A percentile compares a stretch with the other conserved stretches of the same genome.
Evolutionary conservation across 2,329 filamentous ascomycete species (phyloP).

Genomic region (Curvularia sp.): DNA sequence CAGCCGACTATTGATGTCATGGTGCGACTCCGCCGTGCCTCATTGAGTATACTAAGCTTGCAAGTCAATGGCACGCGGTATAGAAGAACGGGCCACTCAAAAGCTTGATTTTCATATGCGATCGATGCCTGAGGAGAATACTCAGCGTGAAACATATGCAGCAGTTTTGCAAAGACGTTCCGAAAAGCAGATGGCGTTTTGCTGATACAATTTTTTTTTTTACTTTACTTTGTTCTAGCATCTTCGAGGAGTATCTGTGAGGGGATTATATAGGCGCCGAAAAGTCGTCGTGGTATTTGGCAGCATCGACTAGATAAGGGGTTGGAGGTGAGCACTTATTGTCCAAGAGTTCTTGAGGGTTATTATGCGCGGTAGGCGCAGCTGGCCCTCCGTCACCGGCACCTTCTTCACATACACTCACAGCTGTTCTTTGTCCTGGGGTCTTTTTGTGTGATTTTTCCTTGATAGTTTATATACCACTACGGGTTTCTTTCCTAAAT

Average conservation of each 20-base stretch:
- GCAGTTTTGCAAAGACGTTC: neutral
- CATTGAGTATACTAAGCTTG: neutral
- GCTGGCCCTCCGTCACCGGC: slow-evolving; percentile 1
- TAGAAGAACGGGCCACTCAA: neutral
- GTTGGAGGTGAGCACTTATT: neutral
- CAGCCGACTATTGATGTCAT: slow-evolving; percentile 31
- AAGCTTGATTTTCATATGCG: slow-evolving; percentile 4
- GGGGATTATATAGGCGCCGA: neutral
- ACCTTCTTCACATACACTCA: neutral
- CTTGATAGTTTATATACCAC: slow-evolving; percentile 8
- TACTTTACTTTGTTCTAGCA: slow-evolving; percentile 1
- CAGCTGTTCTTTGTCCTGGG: neutral
- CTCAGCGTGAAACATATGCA: neutral
- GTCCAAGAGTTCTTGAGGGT: neutral
- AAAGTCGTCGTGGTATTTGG: neutral
- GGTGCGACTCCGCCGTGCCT: slow-evolving; percentile 14
- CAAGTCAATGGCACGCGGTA: neutral
- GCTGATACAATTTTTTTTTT: neutral
- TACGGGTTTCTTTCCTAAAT: neutral
- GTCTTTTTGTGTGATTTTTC: neutral
- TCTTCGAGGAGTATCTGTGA: slow-evolving; percentile 5
- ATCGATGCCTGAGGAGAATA: neutral
- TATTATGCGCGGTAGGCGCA: slow-evolving; percentile 3
- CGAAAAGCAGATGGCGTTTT: neutral
- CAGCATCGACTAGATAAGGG: neutral